These are phyloP conservation scores for Globisporangium echinulatum DNA, from an alignment of 352 stramenopile species.

Conservation along the genomic window DNA sequence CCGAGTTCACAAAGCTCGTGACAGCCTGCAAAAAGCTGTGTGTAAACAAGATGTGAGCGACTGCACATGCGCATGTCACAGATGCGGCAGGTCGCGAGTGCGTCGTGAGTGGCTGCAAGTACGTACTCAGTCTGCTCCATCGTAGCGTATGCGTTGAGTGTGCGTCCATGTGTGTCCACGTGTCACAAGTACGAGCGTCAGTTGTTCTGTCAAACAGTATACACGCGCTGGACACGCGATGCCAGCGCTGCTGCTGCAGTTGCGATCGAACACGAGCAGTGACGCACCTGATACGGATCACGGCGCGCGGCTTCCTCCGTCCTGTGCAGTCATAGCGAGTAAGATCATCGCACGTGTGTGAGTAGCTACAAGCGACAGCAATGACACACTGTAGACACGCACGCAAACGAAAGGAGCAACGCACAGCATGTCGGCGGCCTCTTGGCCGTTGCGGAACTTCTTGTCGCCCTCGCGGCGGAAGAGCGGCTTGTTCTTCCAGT, in stretches of 20 bases:
- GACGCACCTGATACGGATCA: slow-evolving; percentile 55
- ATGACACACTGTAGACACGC: neutral
- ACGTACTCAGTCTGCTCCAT: slow-evolving; percentile 9
- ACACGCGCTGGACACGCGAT: too few relatives aligned
- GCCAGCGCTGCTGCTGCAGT: too few relatives aligned
- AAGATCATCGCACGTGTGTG: neutral
- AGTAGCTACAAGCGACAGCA: neutral
- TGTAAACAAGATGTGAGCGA: neutral
- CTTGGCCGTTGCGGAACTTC: slow-evolving; percentile 93
- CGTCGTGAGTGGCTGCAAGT: neutral
- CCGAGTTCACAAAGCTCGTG: slow-evolving; percentile 73
- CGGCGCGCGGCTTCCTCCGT: slow-evolving; percentile 70
- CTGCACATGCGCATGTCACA: neutral
- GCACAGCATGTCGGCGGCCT: slow-evolving; percentile 93
- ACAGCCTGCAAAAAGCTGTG: slow-evolving; percentile 66
- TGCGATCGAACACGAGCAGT: neutral
- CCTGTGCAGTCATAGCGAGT: slow-evolving; percentile 7
- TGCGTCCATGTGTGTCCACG: too few relatives aligned
- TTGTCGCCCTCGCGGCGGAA: slow-evolving; percentile 95
- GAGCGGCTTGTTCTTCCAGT: slow-evolving; percentile 96
- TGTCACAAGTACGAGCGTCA: too few relatives aligned
- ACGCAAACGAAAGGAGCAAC: slow-evolving; percentile 2
- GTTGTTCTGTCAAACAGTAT: too few relatives aligned
- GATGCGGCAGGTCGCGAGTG: neutral
- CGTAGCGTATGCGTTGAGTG: too few relatives aligned